Percentiles rank a stretch among this genome's conserved stretches.
phyloP scores from a whole-genome alignment of 139 green algal genomes.

The Picochlorum sp. region DNA sequence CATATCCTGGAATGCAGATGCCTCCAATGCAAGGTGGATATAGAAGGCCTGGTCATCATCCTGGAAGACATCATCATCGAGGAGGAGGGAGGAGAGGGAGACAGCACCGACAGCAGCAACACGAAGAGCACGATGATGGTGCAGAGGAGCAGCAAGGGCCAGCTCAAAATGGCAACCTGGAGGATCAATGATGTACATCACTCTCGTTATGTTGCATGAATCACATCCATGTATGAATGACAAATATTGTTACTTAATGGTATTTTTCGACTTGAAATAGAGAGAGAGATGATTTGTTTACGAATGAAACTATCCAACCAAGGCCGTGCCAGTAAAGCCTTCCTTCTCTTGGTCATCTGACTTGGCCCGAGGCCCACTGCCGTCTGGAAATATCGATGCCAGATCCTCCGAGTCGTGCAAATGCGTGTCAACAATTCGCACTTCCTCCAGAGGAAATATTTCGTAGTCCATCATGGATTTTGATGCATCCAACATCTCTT shows the following conservation, averaged over 20 bases:
- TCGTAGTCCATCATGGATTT: slow-evolving; percentile 24
- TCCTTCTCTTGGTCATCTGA: not conserved
- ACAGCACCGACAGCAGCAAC: not conserved
- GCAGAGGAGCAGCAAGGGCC: not conserved
- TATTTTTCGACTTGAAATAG: not conserved
- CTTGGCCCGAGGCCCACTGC: not conserved
- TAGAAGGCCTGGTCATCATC: not conserved
- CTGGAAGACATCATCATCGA: not conserved
- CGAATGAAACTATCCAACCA: slow-evolving; percentile 7
- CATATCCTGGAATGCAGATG: slow-evolving; percentile 2
- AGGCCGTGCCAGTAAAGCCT: slow-evolving; percentile 32
- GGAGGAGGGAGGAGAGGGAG: not conserved
- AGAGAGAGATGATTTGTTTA: not conserved
- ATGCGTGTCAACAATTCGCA: slow-evolving; percentile 30
- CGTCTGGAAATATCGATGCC: not conserved
- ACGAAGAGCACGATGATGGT: not conserved
- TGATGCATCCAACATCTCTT: slow-evolving; percentile 11
- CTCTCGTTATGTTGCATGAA: not conserved
- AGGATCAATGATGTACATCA: not conserved
- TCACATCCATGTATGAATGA: not conserved
- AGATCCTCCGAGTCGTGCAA: slow-evolving; percentile 23
- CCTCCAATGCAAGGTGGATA: not conserved
- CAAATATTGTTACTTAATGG: not conserved
- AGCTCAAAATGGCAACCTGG: not conserved
- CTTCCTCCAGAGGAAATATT: slow-evolving; percentile 43